Evolutionary conservation across 306 rosid genomes (phyloP), one percentile per base, ranked within the genome.

Genomic region (Rubus idaeus): DNA sequence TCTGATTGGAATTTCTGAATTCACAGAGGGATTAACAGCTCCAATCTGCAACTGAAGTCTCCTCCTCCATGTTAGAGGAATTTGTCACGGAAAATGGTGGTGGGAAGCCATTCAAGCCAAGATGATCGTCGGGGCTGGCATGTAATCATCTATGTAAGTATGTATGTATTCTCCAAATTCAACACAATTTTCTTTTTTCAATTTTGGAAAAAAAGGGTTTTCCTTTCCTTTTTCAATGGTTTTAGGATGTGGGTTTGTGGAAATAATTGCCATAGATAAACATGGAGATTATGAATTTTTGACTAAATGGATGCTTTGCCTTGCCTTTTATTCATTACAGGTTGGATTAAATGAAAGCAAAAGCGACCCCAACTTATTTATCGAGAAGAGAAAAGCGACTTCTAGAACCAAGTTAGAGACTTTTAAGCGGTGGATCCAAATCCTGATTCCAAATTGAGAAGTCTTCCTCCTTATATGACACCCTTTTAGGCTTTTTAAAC

Each of bases 391-490:
- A 40, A 40, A 71, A 68, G 75, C 8, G 70, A 49, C 79, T 68
- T 23, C 21, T 39, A 39, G 79, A 74, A 11, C 56, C 56, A 6
- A 63, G 71, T 55, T 73, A 68, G 57, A 62, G 35, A 65, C 68
- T 35, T 75, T 57, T 12, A 75, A 44, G 45, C 49, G 83, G 71
- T 41, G 57, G 63, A 62, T 63, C 77, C 68, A 40, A 6, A 73
- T 83, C 83, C 5, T 35, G 51, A 66, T 47, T 79, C 60, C 63
- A 58, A 51, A 78, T 68, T 77, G 11, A 12, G 42, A 47, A 70
- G 76, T 71, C 47, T 52, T 71, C 41, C 55, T 49, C 46, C 73
- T 83, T 47, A 20, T 51, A 35, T 21, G 13, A 51, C 72, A 65
- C 52, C 77, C 73, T 56, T 55, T 39, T 68, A 50, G 62, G 17